Conservation (phyloP, 2,329 filamentous ascomycete species). For the Colletotrichum trifolii region DNA sequence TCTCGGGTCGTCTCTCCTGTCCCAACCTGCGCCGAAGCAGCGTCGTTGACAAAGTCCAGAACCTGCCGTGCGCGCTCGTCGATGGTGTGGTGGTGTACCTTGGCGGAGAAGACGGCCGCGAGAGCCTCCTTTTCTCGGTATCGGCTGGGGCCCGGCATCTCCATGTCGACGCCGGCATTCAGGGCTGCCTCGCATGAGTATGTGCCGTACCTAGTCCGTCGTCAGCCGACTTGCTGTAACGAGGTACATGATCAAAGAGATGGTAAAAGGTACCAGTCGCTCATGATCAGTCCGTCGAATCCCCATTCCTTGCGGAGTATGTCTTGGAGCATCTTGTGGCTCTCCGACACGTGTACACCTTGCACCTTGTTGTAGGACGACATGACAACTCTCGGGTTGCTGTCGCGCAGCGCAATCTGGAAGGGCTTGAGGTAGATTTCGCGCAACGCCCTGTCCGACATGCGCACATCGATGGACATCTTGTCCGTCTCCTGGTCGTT, state of each 20-base stretch:
- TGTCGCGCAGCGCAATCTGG: conserved; percentile 65
- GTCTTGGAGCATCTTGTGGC: conserved; percentile 58
- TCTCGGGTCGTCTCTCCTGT: conserved; percentile 66
- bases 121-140: conserved; percentile 61
- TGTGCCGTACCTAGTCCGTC: conserved; percentile 58
- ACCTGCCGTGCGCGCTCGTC: conserved; percentile 67
- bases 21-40: conserved; percentile 62
- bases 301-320: conserved; percentile 68
- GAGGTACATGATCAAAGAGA: background rate
- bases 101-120: conserved; percentile 65
- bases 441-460: conserved; percentile 66
- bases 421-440: conserved; percentile 70
- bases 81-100: conserved; percentile 63
- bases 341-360: conserved; percentile 66
- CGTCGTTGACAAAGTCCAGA: conserved; percentile 67
- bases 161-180: conserved; percentile 67
- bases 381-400: conserved; percentile 66
- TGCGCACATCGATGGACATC: conserved; percentile 64
- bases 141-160: conserved; percentile 68
- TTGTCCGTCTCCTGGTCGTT: conserved; percentile 71
- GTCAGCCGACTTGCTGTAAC: background rate
- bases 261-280: conserved; percentile 53
- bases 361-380: conserved; percentile 70
- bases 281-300: conserved; percentile 67
- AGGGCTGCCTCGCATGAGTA: conserved; percentile 64